Conservation (phyloP, 139 green algal species). For the Micractinium sp. region DNA sequence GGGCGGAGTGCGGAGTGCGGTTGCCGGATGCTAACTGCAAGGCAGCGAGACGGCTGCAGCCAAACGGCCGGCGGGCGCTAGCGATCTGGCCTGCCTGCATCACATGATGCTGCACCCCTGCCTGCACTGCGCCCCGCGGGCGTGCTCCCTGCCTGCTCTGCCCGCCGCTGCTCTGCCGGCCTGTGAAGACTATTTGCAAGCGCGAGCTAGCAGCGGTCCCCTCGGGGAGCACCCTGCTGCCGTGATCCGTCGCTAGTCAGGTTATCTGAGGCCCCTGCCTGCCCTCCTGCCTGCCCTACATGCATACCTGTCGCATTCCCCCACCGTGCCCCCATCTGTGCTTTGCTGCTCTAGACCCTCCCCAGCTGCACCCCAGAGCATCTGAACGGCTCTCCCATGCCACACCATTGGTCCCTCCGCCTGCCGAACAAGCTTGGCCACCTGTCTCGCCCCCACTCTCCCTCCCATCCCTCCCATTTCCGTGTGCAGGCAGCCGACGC, state of each 20-base stretch:
- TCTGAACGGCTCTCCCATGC: too few species aligned
- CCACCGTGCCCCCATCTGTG: neutral
- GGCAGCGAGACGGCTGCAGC: neutral
- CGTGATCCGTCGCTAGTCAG: constrained; percentile 30
- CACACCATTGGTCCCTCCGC: too few species aligned
- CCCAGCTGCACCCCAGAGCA: too few species aligned
- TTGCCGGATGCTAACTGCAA: too few species aligned
- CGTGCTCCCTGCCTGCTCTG: too few species aligned
- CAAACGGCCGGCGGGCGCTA: too few species aligned
- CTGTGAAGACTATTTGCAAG: constrained; percentile 24
- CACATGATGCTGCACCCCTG: too few species aligned
- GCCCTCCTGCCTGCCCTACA: neutral
- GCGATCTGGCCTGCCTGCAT: neutral
- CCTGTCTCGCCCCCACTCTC: neutral
- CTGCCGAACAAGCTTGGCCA: too few species aligned
- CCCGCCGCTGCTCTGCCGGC: neutral
- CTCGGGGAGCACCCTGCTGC: neutral
- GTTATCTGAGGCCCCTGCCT: constrained; percentile 21
- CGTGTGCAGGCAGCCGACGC: constrained; percentile 13
- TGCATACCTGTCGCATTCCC: neutral
- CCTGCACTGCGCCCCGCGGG: too few species aligned
- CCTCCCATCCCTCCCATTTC: neutral
- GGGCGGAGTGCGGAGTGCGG: neutral
- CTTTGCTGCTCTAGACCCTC: neutral
- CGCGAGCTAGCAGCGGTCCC: neutral